A percentile compares a stretch with the other conserved stretches of the same genome.
These are phyloP conservation scores for Suillus placidus DNA, from an alignment of 768 basidiomycete genomes.

Conservation along the genomic window DNA sequence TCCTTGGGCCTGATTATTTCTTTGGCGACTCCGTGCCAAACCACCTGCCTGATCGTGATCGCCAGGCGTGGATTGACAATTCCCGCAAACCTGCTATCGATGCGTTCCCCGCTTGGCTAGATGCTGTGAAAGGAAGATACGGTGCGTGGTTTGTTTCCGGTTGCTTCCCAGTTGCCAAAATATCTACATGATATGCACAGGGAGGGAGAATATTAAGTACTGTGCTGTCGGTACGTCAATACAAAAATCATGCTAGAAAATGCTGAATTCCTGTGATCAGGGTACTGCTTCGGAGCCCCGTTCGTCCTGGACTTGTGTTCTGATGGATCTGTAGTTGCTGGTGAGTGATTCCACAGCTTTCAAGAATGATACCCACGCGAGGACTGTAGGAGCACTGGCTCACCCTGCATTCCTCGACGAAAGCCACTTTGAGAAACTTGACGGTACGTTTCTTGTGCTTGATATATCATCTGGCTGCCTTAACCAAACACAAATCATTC, in stretches of 20 bases:
- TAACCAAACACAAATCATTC: background rate
- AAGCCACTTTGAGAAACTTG: slow-evolving; percentile 51
- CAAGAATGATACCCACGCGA: background rate
- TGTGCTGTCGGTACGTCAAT: slow-evolving; percentile 43
- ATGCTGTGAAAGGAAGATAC: slow-evolving; percentile 49
- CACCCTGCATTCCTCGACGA: slow-evolving; percentile 57
- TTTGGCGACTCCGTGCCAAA: slow-evolving; percentile 48
- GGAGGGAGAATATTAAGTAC: slow-evolving; percentile 37
- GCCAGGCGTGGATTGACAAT: slow-evolving; percentile 41
- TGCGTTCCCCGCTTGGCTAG: slow-evolving; percentile 51
- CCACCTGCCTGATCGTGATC: slow-evolving; percentile 36
- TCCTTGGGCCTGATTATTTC: slow-evolving; percentile 64
- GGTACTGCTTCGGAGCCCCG: slow-evolving; percentile 60
- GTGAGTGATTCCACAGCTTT: slow-evolving; percentile 29
- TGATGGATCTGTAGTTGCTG: slow-evolving; percentile 46
- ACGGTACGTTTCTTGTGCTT: slow-evolving; percentile 36
- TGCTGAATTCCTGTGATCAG: slow-evolving; percentile 28
- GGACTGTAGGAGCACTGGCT: slow-evolving; percentile 45
- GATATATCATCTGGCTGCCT: background rate
- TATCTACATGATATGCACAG: slow-evolving; percentile 13
- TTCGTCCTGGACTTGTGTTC: slow-evolving; percentile 48
- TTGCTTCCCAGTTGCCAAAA: slow-evolving; percentile 18
- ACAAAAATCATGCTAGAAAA: background rate
- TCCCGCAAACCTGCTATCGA: slow-evolving; percentile 36
- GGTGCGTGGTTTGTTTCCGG: slow-evolving; percentile 33